Evolutionary conservation across 495 filamentous ascomycete genomes (phyloP).

Genomic region (Delitschia confertaspora): DNA sequence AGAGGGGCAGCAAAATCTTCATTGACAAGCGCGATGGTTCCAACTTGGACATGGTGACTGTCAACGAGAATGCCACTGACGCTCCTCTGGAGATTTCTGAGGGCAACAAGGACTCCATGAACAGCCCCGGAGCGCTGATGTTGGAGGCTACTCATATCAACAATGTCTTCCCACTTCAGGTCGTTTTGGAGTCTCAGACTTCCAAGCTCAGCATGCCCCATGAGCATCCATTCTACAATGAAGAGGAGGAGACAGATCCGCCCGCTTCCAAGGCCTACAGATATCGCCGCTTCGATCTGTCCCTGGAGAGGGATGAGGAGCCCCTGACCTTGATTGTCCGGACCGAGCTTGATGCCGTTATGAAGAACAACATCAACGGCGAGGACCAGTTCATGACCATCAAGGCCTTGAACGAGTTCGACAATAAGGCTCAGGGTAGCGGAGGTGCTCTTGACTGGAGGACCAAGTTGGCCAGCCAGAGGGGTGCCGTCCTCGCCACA

Average conservation of each 20-base stretch:
- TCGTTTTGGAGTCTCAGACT: constrained; percentile 68
- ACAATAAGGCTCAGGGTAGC: constrained; percentile 89
- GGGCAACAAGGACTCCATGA: constrained; percentile 88
- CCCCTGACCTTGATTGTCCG: constrained; percentile 86
- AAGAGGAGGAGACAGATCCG: constrained; percentile 82
- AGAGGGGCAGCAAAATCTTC: constrained; percentile 90
- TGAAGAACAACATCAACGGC: constrained; percentile 82
- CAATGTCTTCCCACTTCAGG: constrained; percentile 96
- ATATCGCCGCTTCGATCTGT: constrained; percentile 93
- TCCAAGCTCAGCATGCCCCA: constrained; percentile 71
- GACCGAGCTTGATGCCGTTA: constrained; percentile 89
- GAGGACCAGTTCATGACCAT: constrained; percentile 85
- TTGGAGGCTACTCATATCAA: constrained; percentile 99
- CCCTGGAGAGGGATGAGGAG: constrained; percentile 80
- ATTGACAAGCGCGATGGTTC: constrained; percentile 95
- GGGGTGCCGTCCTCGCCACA: constrained; percentile 95
- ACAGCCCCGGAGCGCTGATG: constrained; percentile 80
- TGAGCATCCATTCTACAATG: constrained; percentile 96
- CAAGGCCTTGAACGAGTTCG: constrained; percentile 98
- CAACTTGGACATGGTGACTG: constrained; percentile 90
- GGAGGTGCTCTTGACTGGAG: constrained; percentile 95
- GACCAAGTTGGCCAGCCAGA: constrained; percentile 80
- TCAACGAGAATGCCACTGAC: constrained; percentile 98
- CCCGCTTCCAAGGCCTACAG: constrained; percentile 94
- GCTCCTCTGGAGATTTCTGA: constrained; percentile 85